A percentile compares a stretch with the other conserved stretches of the same genome.
Conservation (phyloP, 768 basidiomycete species). For the Podaxis mareebaensis region DNA sequence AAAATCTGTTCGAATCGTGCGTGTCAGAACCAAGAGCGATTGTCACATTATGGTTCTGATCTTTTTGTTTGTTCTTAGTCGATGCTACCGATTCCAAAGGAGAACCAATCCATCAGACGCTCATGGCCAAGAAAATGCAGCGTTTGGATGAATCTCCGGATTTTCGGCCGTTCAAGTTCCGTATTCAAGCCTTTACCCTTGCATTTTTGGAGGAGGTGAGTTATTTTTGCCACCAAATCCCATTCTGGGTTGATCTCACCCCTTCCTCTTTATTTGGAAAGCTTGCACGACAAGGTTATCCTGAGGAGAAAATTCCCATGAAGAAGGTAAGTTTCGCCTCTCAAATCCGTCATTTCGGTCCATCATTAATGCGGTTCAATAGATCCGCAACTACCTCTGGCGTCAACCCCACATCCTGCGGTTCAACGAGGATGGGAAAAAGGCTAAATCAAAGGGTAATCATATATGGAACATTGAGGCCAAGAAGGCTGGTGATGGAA, state of each 20-base stretch:
- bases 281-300: slow-evolving; percentile 84
- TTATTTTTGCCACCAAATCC: slow-evolving; percentile 11
- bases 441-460: slow-evolving; percentile 98
- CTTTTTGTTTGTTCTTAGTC: slow-evolving; percentile 48
- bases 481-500: slow-evolving; percentile 71
- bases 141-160: slow-evolving; percentile 94
- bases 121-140: slow-evolving; percentile 99
- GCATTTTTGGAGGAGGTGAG: slow-evolving; percentile 89
- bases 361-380: slow-evolving; percentile 17
- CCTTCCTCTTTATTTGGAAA: slow-evolving; percentile 29
- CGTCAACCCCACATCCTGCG: slow-evolving; percentile 90
- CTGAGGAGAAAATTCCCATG: slow-evolving; percentile 94
- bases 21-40: slow-evolving; percentile 28
- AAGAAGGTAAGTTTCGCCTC: slow-evolving; percentile 69
- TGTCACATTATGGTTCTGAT: slow-evolving; percentile 20
- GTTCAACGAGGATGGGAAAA: slow-evolving; percentile 99
- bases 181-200: slow-evolving; percentile 97
- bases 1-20: slow-evolving; percentile 86
- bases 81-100: slow-evolving; percentile 93
- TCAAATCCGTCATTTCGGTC: neutral
- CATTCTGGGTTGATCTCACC: neutral
- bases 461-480: slow-evolving; percentile 99
- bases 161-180: slow-evolving; percentile 98
- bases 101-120: slow-evolving; percentile 94
- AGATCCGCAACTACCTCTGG: slow-evolving; percentile 97